Evolutionary conservation across 2,329 filamentous ascomycete genomes (phyloP), one percentile per base, ranked within the genome.

Genomic region (Amphichorda felina): DNA sequence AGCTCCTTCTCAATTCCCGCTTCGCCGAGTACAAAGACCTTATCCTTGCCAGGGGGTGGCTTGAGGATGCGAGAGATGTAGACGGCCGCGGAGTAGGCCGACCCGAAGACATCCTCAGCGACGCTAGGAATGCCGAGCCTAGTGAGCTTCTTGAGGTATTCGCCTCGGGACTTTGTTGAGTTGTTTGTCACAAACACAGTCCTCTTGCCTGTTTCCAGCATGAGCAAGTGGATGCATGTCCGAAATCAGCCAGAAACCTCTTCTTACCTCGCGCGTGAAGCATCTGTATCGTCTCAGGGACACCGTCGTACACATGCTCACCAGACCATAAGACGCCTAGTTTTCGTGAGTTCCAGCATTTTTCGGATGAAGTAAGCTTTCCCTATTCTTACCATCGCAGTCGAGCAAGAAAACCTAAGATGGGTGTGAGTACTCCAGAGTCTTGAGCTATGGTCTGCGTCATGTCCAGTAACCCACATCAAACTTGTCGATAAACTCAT

Each of bases 161-260:
- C 87, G 34, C 73, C 67, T 38, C 91, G 82, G 9, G 89, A 94
- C 57, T 98, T 98, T 38, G 91, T 96, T 52, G 87, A 95, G 66
- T 98, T 98, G 65, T 98, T 98, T 28, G 91, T 98, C 35, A 98
- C 91, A 54, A 98, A 98, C 37, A 98, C 79, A 24, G 91, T 72
- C 54, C 81, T 81, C 60, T 98, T 98, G 53, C 85, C 88, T 91
- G 17, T 24, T 24, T 6, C 21, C 21, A 10, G 10, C 10, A 10
- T 24, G 21, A 24, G 21, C 21, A 24, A 26, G n/a, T 26, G 24
- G 24, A 26, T 26, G 24, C 24, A 26, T 26, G 24, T 26, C 24
- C 8, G 8, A 26, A 26, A 13, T 8, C n/a, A n/a, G n/a, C n/a
- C 18, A 34, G 17, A 34, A 17, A 34, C 2, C 8, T 3, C 6